A percentile compares a stretch with the other conserved stretches of the same genome.
These are phyloP conservation scores for Phaeosphaeria sp. DNA, from an alignment of 2,329 filamentous ascomycete genomes.

Conservation along the genomic window DNA sequence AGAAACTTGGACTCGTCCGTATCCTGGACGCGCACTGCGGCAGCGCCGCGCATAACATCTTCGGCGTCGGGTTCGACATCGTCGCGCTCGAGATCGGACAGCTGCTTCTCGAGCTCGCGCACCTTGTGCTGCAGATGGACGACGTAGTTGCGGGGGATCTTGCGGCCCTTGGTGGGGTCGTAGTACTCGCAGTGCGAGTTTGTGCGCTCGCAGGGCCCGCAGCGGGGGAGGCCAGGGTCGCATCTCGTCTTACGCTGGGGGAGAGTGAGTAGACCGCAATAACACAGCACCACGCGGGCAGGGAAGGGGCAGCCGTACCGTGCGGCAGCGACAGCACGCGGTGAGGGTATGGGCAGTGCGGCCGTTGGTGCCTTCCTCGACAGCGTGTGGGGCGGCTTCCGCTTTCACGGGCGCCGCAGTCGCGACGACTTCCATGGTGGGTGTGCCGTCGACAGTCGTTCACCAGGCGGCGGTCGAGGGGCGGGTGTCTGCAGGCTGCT, in stretches of 20 bases:
- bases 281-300: no score
- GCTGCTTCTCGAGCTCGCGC: constrained; percentile 78
- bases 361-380: constrained; percentile 25
- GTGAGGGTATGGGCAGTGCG: constrained; percentile 79
- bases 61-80: constrained; percentile 74
- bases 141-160: constrained; percentile 90
- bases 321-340: constrained; percentile 79
- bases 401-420: constrained; percentile 23
- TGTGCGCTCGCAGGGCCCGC: constrained; percentile 89
- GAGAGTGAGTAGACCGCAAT: constrained; percentile 8
- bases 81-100: constrained; percentile 79
- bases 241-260: constrained; percentile 90
- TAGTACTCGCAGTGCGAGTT: constrained; percentile 94
- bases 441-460: constrained; percentile 12
- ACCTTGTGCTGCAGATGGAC: constrained; percentile 89
- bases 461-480: constrained; percentile 12
- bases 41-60: constrained; percentile 84
- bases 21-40: constrained; percentile 82
- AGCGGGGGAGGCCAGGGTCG: constrained; percentile 89
- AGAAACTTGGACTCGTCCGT: constrained; percentile 89
- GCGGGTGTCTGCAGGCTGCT: constrained; percentile 12
- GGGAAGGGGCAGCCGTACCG: constrained; percentile 65
- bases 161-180: constrained; percentile 84
- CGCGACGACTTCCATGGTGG: constrained; percentile 20
- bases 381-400: constrained; percentile 26